Percentiles rank a stretch among this genome's conserved stretches.
Conservation (phyloP, 768 basidiomycete genomes). For the Obba rivulosa region DNA sequence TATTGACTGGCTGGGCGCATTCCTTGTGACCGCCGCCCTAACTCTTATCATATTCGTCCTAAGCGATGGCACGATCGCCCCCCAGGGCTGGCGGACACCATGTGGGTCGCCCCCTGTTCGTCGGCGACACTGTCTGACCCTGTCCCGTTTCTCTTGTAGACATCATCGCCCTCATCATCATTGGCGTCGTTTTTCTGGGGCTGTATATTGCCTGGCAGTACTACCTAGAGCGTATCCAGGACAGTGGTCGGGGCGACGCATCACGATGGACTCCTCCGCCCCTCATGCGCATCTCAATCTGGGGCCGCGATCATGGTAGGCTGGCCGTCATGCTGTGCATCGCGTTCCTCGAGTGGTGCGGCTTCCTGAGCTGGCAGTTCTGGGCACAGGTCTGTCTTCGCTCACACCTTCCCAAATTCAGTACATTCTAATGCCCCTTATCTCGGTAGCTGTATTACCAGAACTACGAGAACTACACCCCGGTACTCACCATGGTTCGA, state of each 20-base stretch:
- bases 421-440: neutral
- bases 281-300: constrained; percentile 57
- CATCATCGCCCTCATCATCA: constrained; percentile 63
- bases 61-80: constrained; percentile 57
- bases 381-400: constrained; percentile 33
- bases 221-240: constrained; percentile 41
- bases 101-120: constrained; percentile 34
- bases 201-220: constrained; percentile 64
- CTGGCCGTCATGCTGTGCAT: constrained; percentile 57
- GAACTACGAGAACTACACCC: constrained; percentile 46
- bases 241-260: constrained; percentile 9
- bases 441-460: constrained; percentile 62
- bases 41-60: constrained; percentile 71
- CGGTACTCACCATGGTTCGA: constrained; percentile 58
- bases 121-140: constrained; percentile 12
- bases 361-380: constrained; percentile 50
- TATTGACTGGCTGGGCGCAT: constrained; percentile 76
- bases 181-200: constrained; percentile 51
- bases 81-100: constrained; percentile 53
- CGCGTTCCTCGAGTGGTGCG: constrained; percentile 60
- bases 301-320: constrained; percentile 56
- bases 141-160: constrained; percentile 33
- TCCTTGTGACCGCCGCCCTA: constrained; percentile 58
- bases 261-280: constrained; percentile 46
- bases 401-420: constrained; percentile 10